These are phyloP conservation scores for Vigna trinervia DNA, from an alignment of 306 rosid species.

Conservation along the genomic window DNA sequence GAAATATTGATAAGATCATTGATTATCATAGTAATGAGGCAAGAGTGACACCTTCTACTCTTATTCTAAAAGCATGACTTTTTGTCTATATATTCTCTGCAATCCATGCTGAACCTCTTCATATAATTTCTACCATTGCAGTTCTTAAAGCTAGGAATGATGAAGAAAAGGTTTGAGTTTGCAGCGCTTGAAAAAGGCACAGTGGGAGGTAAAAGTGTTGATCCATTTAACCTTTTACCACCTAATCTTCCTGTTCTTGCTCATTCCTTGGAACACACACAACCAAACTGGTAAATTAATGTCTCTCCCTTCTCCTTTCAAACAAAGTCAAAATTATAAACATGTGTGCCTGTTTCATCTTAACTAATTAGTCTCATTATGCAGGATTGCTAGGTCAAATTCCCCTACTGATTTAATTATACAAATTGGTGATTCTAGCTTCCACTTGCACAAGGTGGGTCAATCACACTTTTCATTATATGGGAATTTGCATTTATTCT, in stretches of 20 bases:
- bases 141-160: not conserved
- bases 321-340: too few species aligned
- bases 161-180: slow-evolving; percentile 16
- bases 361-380: not conserved
- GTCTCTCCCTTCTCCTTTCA: not conserved
- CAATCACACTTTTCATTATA: not conserved
- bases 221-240: slow-evolving; percentile 57
- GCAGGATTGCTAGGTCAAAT: slow-evolving; percentile 68
- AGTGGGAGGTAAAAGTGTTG: slow-evolving; percentile 44
- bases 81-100: not conserved
- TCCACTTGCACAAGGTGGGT: slow-evolving; percentile 86
- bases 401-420: slow-evolving; percentile 61
- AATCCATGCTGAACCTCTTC: slow-evolving; percentile 22
- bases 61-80: slow-evolving; percentile 4
- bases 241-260: slow-evolving; percentile 55
- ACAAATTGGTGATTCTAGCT: slow-evolving; percentile 70
- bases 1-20: not conserved
- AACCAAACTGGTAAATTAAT: slow-evolving; percentile 64
- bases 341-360: too few species aligned
- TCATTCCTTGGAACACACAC: slow-evolving; percentile 60
- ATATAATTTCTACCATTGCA: not conserved
- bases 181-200: not conserved
- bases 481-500: not conserved
- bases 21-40: not conserved
- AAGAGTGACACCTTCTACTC: slow-evolving; percentile 6